Conservation (phyloP, 1,139 yeast genomes). For the Kurtzmaniella quercitrusa region DNA sequence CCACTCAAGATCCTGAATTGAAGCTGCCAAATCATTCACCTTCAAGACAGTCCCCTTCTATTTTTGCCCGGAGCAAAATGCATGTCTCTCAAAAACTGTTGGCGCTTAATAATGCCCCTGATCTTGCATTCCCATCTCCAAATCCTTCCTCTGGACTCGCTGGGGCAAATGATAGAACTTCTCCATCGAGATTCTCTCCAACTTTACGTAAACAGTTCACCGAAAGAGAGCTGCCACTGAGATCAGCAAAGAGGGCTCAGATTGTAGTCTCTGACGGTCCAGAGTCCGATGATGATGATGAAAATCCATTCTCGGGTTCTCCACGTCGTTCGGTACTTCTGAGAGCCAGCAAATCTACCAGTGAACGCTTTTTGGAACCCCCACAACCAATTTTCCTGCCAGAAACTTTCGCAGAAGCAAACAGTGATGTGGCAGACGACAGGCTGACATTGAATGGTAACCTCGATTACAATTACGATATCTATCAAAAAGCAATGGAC, state of each 20-base stretch:
- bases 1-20: background rate
- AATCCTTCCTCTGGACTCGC: slow-evolving; percentile 3
- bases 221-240: slow-evolving; percentile 61
- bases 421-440: slow-evolving; percentile 38
- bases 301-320: slow-evolving; percentile 21
- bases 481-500: slow-evolving; percentile 36
- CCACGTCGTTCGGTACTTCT: slow-evolving; percentile 21
- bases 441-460: slow-evolving; percentile 18
- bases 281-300: slow-evolving; percentile 21
- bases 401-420: slow-evolving; percentile 59
- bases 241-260: slow-evolving; percentile 47
- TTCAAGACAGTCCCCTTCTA: slow-evolving; percentile 40
- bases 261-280: slow-evolving; percentile 44
- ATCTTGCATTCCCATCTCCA: slow-evolving; percentile 16
- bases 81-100: slow-evolving; percentile 30
- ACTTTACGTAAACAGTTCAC: slow-evolving; percentile 58
- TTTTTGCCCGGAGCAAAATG: slow-evolving; percentile 48
- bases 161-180: slow-evolving; percentile 5
- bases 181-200: slow-evolving; percentile 8
- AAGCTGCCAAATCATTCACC: slow-evolving; percentile 5
- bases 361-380: slow-evolving; percentile 53
- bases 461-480: slow-evolving; percentile 29
- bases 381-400: slow-evolving; percentile 67
- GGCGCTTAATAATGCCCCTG: slow-evolving; percentile 20
- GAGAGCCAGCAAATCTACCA: slow-evolving; percentile 10